These are phyloP conservation scores for Ascochyta fabae DNA, from an alignment of 2,329 filamentous ascomycete genomes.

Conservation along the genomic window DNA sequence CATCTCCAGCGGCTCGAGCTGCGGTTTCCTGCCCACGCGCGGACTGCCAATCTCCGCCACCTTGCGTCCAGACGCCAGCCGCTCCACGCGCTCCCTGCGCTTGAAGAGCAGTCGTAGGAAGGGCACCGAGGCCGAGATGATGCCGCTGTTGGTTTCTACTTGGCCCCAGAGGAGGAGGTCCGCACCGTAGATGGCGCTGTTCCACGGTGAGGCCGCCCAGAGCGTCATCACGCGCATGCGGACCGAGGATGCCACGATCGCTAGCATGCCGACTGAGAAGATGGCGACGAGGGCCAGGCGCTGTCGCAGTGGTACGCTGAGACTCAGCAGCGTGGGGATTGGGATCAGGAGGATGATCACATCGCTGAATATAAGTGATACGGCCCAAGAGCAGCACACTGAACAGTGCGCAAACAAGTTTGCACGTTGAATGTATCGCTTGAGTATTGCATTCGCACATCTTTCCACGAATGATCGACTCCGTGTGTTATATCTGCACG, in stretches of 20 bases:
- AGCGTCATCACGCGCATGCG: slow-evolving; percentile 47
- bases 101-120: slow-evolving; percentile 53
- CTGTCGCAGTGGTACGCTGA: slow-evolving; percentile 57
- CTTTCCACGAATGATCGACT: slow-evolving; percentile 5
- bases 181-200: slow-evolving; percentile 41
- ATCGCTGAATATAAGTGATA: slow-evolving; percentile 42
- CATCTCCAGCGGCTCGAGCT: slow-evolving; percentile 27
- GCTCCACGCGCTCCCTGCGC: slow-evolving; percentile 25
- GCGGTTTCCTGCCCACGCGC: slow-evolving; percentile 19
- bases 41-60: slow-evolving; percentile 24
- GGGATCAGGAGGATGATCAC: slow-evolving; percentile 54
- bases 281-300: slow-evolving; percentile 58
- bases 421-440: background rate
- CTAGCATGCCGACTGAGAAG: slow-evolving; percentile 46
- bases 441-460: background rate
- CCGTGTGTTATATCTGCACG: background rate
- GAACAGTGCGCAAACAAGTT: slow-evolving; percentile 2
- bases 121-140: slow-evolving; percentile 55
- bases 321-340: slow-evolving; percentile 53
- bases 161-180: slow-evolving; percentile 54
- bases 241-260: slow-evolving; percentile 44
- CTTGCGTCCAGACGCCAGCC: slow-evolving; percentile 10
- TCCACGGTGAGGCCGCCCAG: slow-evolving; percentile 47
- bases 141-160: slow-evolving; percentile 56
- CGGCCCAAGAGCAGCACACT: background rate